Conservation (phyloP, 345 rosid genomes). For the Rhodamnia argentea region DNA sequence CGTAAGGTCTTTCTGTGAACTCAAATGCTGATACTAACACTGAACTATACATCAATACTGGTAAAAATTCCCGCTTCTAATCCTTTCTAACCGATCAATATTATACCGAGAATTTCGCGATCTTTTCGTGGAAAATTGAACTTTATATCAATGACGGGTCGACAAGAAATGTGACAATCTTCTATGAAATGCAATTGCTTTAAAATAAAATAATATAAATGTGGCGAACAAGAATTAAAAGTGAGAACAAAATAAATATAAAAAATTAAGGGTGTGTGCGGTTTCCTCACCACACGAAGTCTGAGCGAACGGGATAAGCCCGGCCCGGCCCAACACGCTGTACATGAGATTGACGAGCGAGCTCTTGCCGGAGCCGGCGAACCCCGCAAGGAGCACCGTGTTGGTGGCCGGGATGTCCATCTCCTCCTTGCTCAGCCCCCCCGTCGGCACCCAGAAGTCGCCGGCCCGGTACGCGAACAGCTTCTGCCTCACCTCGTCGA, state of each 20-base stretch:
- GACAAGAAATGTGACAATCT: background rate
- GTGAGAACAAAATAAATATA: background rate
- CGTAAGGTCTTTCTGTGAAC: background rate
- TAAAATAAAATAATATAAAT: too few relatives aligned
- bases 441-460: slow-evolving; percentile 54
- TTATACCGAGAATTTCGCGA: background rate
- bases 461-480: slow-evolving; percentile 33
- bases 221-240: background rate
- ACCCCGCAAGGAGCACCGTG: slow-evolving; percentile 50
- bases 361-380: slow-evolving; percentile 54
- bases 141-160: background rate
- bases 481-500: slow-evolving; percentile 49
- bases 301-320: slow-evolving; percentile 42
- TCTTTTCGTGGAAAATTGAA: background rate
- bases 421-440: slow-evolving; percentile 34
- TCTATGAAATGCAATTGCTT: background rate
- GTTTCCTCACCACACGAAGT: slow-evolving; percentile 32
- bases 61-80: background rate
- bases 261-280: background rate
- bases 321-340: slow-evolving; percentile 51
- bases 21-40: background rate
- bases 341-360: slow-evolving; percentile 56
- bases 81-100: background rate
- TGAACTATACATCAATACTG: background rate
- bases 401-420: slow-evolving; percentile 39